Evolutionary conservation across 768 basidiomycete species (phyloP).

Genomic region (Trametopsis cervina): DNA sequence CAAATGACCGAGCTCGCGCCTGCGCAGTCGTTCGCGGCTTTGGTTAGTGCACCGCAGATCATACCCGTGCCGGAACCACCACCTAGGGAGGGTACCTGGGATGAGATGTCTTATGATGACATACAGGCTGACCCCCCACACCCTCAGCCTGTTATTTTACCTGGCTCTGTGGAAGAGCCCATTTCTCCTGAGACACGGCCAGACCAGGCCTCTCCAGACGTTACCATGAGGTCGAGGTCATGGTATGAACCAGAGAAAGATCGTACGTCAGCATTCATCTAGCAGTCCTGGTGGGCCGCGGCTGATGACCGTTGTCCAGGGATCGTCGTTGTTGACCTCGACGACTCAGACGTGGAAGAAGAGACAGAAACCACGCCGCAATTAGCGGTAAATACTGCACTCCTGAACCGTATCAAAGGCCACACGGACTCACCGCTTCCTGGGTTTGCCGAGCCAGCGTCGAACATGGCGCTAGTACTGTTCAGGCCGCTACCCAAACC

Average conservation of each 20-base stretch:
- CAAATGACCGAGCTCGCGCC: background rate
- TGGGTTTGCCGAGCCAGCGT: conserved; percentile 1
- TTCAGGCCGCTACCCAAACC: conserved; percentile 17
- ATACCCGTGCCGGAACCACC: too few species aligned
- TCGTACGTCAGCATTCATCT: conserved; percentile 36
- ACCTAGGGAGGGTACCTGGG: background rate
- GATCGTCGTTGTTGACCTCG: conserved; percentile 53
- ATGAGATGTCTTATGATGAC: background rate
- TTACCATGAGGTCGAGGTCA: conserved; percentile 55
- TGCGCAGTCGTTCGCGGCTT: background rate
- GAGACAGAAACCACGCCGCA: background rate
- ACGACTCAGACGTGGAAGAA: conserved; percentile 31
- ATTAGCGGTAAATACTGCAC: conserved; percentile 16
- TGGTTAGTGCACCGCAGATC: background rate
- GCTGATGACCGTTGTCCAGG: conserved; percentile 31
- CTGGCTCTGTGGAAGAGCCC: conserved; percentile 37
- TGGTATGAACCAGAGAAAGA: conserved; percentile 70
- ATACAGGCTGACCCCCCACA: conserved; percentile 1
- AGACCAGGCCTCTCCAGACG: conserved; percentile 34
- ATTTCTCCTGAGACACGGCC: conserved; percentile 15
- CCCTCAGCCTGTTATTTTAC: conserved; percentile 18
- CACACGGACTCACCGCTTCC: conserved; percentile 6
- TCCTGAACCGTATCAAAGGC: conserved; percentile 16
- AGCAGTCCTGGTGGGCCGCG: conserved; percentile 3
- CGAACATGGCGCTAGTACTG: conserved; percentile 22